Evolutionary conservation across 108 stramenopile species (phyloP), one percentile per base, ranked within the genome.

Genomic region (Cylindrotheca closterium): DNA sequence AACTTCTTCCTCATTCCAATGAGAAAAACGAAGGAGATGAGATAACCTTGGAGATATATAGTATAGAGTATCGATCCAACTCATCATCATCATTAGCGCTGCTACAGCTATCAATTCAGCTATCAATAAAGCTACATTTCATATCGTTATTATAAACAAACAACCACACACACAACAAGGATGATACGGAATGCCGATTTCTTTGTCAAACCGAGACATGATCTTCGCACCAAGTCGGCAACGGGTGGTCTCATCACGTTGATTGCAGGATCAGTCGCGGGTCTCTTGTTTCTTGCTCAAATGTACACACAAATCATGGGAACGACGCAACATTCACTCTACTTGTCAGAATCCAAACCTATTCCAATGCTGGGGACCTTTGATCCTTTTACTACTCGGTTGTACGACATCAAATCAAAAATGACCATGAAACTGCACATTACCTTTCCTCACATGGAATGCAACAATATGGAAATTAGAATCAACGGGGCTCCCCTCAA

Each of bases 171-270:
- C n/a, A n/a, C n/a, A n/a, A n/a, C n/a, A n/a, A n/a, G n/a, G n/a
- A 63, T 79, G 54, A 23, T 60, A 37, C 32, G 59, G 30, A 63
- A 52, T 47, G 79, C 64, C 24, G 86, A 89, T 56, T 79, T 84
- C 59, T 90, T 88, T 65, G 79, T 75, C 42, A 93, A 88, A 61
- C 81, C 87, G 5, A 51, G 87, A 19, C 85, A 84, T 31, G 85
- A 89, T 63, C 66, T 86, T 27, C 80, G 81, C 22, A 65, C 82
- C 47, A 79, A 81, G 46, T 81, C 87, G 31, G 68, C 74, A 8
- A 37, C 77, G 8, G 92, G 92, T 19, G 92, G 92, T 21, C 37
- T 79, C 52, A 90, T 93, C 28, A 93, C 89, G 26, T 48, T 90
- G 31, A 52, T 93, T 8, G 92, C 92, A 3, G 59, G 74, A 4